Evolutionary conservation across 148 eudicot species (phyloP), one percentile per base, ranked within the genome.

Genomic region (Euryodendron excelsum): DNA sequence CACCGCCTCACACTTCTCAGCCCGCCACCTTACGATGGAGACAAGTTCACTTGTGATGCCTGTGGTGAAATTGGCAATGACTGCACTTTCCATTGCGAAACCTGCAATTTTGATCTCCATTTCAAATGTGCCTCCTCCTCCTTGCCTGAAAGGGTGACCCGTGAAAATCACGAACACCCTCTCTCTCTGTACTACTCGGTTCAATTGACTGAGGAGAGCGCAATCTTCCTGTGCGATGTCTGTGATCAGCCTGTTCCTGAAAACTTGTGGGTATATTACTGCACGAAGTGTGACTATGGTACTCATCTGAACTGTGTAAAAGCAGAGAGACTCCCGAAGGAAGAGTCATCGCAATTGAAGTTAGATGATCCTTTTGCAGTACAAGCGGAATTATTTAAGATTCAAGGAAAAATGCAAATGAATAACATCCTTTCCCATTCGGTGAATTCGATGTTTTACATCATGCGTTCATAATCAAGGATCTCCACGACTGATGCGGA

Each of bases 51-150:
- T 10, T 88, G 91, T 81, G 70, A 86, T 62, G 91, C 82, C 0
- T 88, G 91, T 72, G 56, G 59, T 15, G 50, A 72, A 30, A 61
- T 36, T 3, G 82, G 84, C 9, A 50, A 37, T 14, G 77, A 77
- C 4, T 86, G 78, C 21, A 72, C 23, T 2, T 88, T 84, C 79
- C 77, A 47, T 10, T 88, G 91, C 84, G 33, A 76, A 2, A 59
- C 64, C 0, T 88, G 91, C 53, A 52, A 81, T 3, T 88, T 59
- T n/a, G 85, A 82, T 56, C 89, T 84, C 55, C 86, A 84, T 23
- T 72, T 76, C 4, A 39, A 30, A 5, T 84, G 86, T 31, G 77
- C 86, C 23, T 72, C 23, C 27, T 59, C 86, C 23, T 72, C 23
- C 27, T 59, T 83, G 78, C 44, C 67, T 0, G 78, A 69, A 59